Conservation (phyloP, 2,329 filamentous ascomycete species). For the Clarireedia paspali region DNA sequence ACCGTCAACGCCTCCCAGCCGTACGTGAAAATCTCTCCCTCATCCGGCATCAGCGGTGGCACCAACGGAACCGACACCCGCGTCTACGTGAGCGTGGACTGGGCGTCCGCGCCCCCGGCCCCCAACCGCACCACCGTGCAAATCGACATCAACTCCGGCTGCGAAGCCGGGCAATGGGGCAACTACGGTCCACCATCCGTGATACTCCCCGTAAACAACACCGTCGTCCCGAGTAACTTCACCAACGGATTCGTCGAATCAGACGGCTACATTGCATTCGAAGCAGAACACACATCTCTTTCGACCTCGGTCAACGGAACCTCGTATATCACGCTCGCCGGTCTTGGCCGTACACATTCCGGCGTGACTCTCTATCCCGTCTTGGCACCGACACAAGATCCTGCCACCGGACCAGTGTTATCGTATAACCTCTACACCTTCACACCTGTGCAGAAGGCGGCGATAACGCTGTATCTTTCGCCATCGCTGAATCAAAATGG, state of each 20-base stretch:
- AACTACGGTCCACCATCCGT: conserved; percentile 40
- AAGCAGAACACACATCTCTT: conserved; percentile 41
- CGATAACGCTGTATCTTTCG: conserved; percentile 43
- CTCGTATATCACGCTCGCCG: conserved; percentile 42
- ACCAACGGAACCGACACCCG: conserved; percentile 42
- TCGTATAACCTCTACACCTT: conserved; percentile 57
- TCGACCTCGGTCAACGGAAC: conserved; percentile 33
- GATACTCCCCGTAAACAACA: conserved; percentile 46
- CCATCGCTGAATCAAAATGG: conserved; percentile 43
- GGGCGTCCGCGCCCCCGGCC: conserved; percentile 36
- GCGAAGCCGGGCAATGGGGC: conserved; percentile 32
- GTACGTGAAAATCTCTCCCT: conserved; percentile 45
- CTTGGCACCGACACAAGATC: conserved; percentile 40
- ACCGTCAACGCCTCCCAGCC: conserved; percentile 38
- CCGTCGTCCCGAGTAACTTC: conserved; percentile 42
- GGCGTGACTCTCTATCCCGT: conserved; percentile 50
- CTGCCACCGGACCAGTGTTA: conserved; percentile 44
- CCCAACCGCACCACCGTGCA: conserved; percentile 39
- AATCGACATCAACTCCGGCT: conserved; percentile 45
- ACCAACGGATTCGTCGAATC: conserved; percentile 52
- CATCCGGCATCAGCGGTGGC: conserved; percentile 41
- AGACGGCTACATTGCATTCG: conserved; percentile 48
- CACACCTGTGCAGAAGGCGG: conserved; percentile 33
- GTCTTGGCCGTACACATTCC: conserved; percentile 49
- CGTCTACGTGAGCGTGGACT: conserved; percentile 49